Conservation (phyloP, 2,329 filamentous ascomycete species). For the Atkinsonella texensis region DNA sequence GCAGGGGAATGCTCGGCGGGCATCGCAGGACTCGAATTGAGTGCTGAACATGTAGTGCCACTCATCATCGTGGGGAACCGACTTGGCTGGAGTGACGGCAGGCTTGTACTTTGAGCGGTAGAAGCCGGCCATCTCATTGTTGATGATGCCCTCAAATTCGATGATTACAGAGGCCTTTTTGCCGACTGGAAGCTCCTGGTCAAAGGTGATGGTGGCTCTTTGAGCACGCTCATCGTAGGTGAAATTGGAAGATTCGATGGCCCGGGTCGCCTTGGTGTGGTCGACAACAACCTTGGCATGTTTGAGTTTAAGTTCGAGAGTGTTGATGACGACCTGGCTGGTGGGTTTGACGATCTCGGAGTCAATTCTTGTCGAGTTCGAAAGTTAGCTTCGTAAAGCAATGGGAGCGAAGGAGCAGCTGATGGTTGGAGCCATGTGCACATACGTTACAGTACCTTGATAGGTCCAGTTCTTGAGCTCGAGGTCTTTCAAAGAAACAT, state of each 20-base stretch:
- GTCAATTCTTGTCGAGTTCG: constrained; percentile 46
- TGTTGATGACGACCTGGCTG: constrained; percentile 72
- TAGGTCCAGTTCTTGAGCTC: constrained; percentile 67
- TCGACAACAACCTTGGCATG: constrained; percentile 48
- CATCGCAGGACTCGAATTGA: constrained; percentile 95
- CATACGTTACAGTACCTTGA: constrained; percentile 61
- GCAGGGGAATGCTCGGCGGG: constrained; percentile 88
- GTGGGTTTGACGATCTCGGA: constrained; percentile 59
- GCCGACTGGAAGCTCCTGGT: constrained; percentile 55
- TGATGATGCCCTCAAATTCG: constrained; percentile 70
- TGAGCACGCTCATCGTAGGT: constrained; percentile 75
- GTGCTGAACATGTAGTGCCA: constrained; percentile 78
- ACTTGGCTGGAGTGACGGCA: constrained; percentile 53
- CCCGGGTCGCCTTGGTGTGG: constrained; percentile 42
- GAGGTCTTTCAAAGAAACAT: constrained; percentile 68
- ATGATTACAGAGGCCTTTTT: constrained; percentile 56
- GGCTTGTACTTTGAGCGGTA: constrained; percentile 93
- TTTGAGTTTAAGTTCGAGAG: constrained; percentile 69
- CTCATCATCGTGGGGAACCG: constrained; percentile 62
- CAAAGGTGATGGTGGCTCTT: constrained; percentile 67
- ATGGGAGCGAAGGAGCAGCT: background rate
- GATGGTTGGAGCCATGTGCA: background rate
- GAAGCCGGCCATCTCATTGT: constrained; percentile 87
- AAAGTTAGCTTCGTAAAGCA: background rate
- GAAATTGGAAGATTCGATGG: constrained; percentile 52